Evolutionary conservation across 371 early-diverging fungal genomes (phyloP), one percentile per base, ranked within the genome.

Genomic region (Saksenaea oblongispora): DNA sequence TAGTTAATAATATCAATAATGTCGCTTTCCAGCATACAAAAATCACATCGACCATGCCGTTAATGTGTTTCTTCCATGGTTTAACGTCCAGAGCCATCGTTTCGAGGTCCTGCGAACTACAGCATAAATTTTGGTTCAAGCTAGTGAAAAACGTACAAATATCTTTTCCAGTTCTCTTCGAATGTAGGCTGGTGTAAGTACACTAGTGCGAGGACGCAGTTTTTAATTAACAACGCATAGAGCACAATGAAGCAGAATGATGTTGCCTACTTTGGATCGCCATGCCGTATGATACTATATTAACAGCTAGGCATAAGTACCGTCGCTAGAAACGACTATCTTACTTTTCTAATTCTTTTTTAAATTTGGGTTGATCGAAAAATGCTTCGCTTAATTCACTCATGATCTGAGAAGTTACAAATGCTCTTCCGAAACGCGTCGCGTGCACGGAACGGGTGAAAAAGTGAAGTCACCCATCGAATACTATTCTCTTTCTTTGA

Each of bases 21-120:
- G 41, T 26, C 26, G 56, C 11, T 9, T 10, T 14, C 5, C 9
- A n/a, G 54, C 63, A 18, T 53, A 70, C 67, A 58, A 73, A 56
- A 4, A 53, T 55, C 15, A 62, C 17, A 24, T 80, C 77, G 42
- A 80, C 71, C 36, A 67, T 27, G 9, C 26, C 18, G 11, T 61
- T 69, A 7, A 76, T 31, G 7, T 54, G 58, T 13, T 34, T 63
- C 39, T 76, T 76, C 64, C 63, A 73, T 18, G 75, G 73, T 15
- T 67, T 54, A 27, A 60, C 56, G 35, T 66, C 69, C 22, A 78
- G 58, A 5, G 57, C 44, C 34, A 69, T 67, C 18, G 47, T 61
- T 35, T 66, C 71, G 8, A 74, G 42, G n/a, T 41, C 58, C 74
- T 75, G 55, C 9, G 15, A 35, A 24, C 5, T 4, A 27, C 18